Evolutionary conservation across 257 asterid genomes (phyloP), one percentile per base, ranked within the genome.

Genomic region (Misopates orontium): DNA sequence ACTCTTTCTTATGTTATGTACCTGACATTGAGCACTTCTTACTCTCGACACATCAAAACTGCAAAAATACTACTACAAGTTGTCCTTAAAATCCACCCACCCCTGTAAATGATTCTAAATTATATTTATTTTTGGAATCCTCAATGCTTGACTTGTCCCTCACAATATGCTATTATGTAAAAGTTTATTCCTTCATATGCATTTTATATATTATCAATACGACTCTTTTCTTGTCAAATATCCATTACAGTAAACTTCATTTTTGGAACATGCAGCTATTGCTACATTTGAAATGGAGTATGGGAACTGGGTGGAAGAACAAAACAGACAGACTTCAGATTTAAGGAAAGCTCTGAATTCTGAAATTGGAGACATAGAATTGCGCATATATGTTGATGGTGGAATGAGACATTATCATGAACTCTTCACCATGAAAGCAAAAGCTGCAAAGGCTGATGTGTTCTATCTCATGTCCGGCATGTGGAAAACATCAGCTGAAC

Each of bases 211-310:
- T 4, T 8, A 36, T 8, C 8, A 5, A 36, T 36, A 36, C 10
- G 42, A 36, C 11, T 4, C 1, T 36, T 10, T 36, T 36, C 42
- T 36, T 36, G 42, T 36, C 42, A 36, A 36, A 36, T 36, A 36
- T 10, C 42, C 13, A 25, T 32, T 16, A 36, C 32, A 64, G 7
- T 22, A 20, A 25, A 58, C 14, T 58, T 49, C 9, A 15, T 15
- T 52, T 39, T 20, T 11, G 4, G 8, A 16, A 16, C 10, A 18
- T 76, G 36, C 72, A 93, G 99, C 89, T 59, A 97, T 90, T 36
- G 94, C 90, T 20, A 80, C 86, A 45, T 93, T 93, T 56, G 99
- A 93, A 70, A 84, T 87, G 96, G 99, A 93, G 68, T 90, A 93
- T 50, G 82, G 95, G 14, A 78, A 95, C 71, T 93, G 99, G 99